Percentiles rank a stretch among this genome's conserved stretches.
phyloP scores from a whole-genome alignment of 345 rosid genomes.

The Linum trigynum region DNA sequence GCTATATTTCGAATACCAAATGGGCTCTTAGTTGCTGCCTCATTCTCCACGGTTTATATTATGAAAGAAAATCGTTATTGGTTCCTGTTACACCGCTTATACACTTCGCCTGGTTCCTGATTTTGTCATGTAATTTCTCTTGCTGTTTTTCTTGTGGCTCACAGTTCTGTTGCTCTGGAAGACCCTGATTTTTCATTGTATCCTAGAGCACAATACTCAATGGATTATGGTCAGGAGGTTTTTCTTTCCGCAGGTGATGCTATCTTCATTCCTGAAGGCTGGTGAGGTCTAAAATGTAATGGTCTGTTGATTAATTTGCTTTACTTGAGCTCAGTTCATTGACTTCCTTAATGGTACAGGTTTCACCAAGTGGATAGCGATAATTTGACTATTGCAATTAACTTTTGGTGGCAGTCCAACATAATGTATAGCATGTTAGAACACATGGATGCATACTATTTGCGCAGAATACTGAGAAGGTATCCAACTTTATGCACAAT shows the following conservation, averaged over 20 bases:
- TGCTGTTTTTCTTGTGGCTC: constrained; percentile 13
- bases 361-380: constrained; percentile 83
- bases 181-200: constrained; percentile 50
- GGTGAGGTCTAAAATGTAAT: constrained; percentile 44
- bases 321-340: constrained; percentile 12
- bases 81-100: constrained; percentile 3
- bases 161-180: constrained; percentile 62
- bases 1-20: constrained; percentile 12
- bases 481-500: constrained; percentile 2
- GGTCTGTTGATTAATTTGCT: neutral
- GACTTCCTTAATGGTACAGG: constrained; percentile 39
- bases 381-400: constrained; percentile 69
- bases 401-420: constrained; percentile 85
- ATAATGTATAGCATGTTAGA: constrained; percentile 51
- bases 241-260: constrained; percentile 77
- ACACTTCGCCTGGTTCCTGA: neutral
- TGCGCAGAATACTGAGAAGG: constrained; percentile 74
- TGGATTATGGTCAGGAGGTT: constrained; percentile 51
- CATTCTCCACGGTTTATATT: neutral
- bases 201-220: constrained; percentile 62
- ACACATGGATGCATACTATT: constrained; percentile 83
- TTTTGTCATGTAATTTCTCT: constrained; percentile 7
- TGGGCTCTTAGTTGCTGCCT: constrained; percentile 7
- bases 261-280: constrained; percentile 98
- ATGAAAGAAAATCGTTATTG: constrained; percentile 1